Conservation (phyloP, 805 yeast species). For the Candida ascalaphidarum region DNA sequence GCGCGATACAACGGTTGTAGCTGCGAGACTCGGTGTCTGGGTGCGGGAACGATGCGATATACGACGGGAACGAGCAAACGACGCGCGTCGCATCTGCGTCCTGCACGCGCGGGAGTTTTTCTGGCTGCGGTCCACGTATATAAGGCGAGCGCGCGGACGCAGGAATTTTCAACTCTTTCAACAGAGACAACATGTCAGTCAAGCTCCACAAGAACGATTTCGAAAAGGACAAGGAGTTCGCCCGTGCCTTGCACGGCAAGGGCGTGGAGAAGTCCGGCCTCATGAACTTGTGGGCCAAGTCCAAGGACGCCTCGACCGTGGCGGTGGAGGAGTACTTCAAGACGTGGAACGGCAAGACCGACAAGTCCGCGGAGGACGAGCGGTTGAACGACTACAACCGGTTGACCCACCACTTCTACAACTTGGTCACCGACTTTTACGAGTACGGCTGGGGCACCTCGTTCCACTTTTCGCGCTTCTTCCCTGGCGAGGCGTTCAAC, state of each 20-base stretch:
- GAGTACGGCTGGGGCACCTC: conserved; percentile 99
- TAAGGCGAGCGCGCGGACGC: too few species aligned
- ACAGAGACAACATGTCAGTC: conserved; percentile 8
- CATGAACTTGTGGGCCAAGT: conserved; percentile 67
- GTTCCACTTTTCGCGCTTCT: conserved; percentile 94
- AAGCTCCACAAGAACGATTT: conserved; percentile 42
- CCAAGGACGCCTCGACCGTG: conserved; percentile 64
- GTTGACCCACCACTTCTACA: conserved; percentile 91
- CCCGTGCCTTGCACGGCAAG: conserved; percentile 81
- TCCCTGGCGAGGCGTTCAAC: conserved; percentile 84
- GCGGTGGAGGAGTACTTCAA: conserved; percentile 89
- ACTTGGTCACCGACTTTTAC: conserved; percentile 94
- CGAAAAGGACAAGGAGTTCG: conserved; percentile 60
- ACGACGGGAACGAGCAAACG: too few species aligned
- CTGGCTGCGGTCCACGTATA: too few species aligned
- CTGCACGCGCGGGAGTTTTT: too few species aligned
- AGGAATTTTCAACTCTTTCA: conserved; percentile 3
- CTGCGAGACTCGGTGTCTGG: too few species aligned
- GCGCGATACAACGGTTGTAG: too few species aligned
- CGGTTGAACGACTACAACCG: conserved; percentile 83
- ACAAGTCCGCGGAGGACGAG: conserved; percentile 57
- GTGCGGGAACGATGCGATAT: too few species aligned
- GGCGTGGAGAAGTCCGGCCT: conserved; percentile 63
- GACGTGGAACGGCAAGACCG: conserved; percentile 94
- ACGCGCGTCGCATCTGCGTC: too few species aligned